Base-by-base conservation (phyloP, 148 eudicot species). In the Rhododendron williamsianum region DNA sequence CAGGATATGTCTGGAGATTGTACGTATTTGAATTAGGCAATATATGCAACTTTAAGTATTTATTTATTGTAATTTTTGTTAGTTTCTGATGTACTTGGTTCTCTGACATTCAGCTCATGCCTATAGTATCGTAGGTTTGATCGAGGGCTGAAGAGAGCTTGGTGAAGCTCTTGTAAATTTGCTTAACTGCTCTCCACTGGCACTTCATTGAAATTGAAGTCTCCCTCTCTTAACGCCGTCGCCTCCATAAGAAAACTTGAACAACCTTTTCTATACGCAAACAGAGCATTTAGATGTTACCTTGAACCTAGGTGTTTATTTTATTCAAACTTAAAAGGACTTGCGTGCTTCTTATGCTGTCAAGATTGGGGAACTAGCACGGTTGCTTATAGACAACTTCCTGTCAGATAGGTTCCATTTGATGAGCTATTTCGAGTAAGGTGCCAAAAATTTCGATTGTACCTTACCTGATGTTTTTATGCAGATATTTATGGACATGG, bases 401-500 rank as follows among this genome's bases (percentile, higher is more conserved):
- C 54, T 51, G 54, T 51, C 54, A 9, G 30, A 77, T 52, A 33
- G 46, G 58, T 51, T 48, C 52, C 80, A 51, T 69, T 18, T 36
- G 9, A 56, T 81, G 52, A 58, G 49, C 52, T 38, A 45, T 11
- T 65, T 45, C 30, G 4, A 25, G 25, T 23, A 9, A 43, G 13
- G 6, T n/a, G 49, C 35, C 35, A 12, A 41, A n/a, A 10, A 7
- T 45, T 27, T 82, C 13, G 3, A 43, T 33, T 33, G 36, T 46
- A 43, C 51, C 21, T 3, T 11, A 6, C 86, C 46, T 74, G 78
- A 48, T 41, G 27, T 84, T n/a, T 41, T 27, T 27, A 4, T 91
- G 87, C 92, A 97, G 98, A 94, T 94, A 87, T 97, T 95, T 85
- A 58, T 92, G 73, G 99, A 97, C 91, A 93, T 97, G 96, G 98